phyloP scores from a whole-genome alignment of 805 yeast genomes.

The Candida nonsorbophila region DNA sequence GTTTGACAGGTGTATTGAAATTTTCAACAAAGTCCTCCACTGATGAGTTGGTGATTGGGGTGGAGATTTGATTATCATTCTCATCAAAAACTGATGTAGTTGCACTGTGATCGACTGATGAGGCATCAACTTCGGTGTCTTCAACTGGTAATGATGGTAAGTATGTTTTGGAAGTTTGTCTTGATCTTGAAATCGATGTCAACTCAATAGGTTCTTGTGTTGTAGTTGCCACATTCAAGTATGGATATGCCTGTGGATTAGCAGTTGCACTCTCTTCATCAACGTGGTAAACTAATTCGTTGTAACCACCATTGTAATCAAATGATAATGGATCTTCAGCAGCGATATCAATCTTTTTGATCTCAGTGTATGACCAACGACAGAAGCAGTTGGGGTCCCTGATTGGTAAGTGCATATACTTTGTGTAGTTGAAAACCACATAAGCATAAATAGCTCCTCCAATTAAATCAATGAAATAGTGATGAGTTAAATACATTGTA shows the following conservation, averaged over 20 bases:
- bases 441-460: conserved; percentile 89
- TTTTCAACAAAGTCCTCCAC: too few relatives aligned
- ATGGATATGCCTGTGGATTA: conserved; percentile 2
- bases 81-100: conserved; percentile 37
- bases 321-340: conserved; percentile 26
- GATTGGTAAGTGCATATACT: conserved; percentile 63
- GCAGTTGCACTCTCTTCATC: conserved; percentile 5
- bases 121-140: conserved; percentile 13
- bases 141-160: conserved; percentile 10
- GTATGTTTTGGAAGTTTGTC: conserved; percentile 20
- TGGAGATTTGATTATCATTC: conserved; percentile 19
- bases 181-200: conserved; percentile 19
- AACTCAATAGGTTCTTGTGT: conserved; percentile 15
- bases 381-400: conserved; percentile 49
- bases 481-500: conserved; percentile 96
- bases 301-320: conserved; percentile 6
- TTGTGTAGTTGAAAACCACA: conserved; percentile 62
- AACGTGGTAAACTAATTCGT: conserved; percentile 9
- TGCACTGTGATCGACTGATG: conserved; percentile 29
- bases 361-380: conserved; percentile 59
- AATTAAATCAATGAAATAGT: conserved; percentile 87
- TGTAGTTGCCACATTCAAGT: conserved; percentile 3
- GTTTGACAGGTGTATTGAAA: too few relatives aligned
- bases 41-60: conserved; percentile 30
- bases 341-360: conserved; percentile 19